Base-by-base conservation (phyloP, 768 basidiomycete genomes). In the Phylloporus sp. region DNA sequence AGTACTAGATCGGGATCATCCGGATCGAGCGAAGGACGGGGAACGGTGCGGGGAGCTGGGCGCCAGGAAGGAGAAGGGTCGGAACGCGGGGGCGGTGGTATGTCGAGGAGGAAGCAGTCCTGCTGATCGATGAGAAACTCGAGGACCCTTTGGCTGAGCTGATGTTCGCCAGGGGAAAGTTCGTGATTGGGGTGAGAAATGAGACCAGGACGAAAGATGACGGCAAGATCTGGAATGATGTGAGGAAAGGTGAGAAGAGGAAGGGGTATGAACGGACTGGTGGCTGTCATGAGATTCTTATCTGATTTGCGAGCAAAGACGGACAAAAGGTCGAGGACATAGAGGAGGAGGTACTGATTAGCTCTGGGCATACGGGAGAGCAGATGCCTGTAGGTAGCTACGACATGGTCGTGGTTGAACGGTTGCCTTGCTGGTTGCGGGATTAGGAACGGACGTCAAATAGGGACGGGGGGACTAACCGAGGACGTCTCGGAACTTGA, bases 81-180 rank as follows among this genome's bases (percentile, higher is more conserved):
- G 0, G 68, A 43, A 3, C 63, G 67, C 17, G 80, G 78, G 3
- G 88, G 86, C 2, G 86, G 81, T 6, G 88, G 80, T 33, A 89
- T 86, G 57, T 89, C 92, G 41, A 96, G 69, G 76, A 95, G 79
- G 67, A 99, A 99, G 78, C 85, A 86, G 60, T 95, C 93, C 63
- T 97, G 94, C 53, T 97, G 85, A n/a, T 81, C 85, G 55, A 99
- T 96, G 43, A 99, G 74, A 65, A 96, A 97, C 63, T 97, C 93
- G 40, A 99, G 77, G 23, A 98, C 94, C 46, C 76, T 74, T 66
- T 96, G 95, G 53, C 86, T 91, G 8, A 91, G 77, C 9, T 81
- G 79, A 68, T 97, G 92, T 61, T 95, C 91, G 37, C 78, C 69
- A 1, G 92, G 92, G 6, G 79, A 80, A 73, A 94, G 80, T 59